phyloP scores from a whole-genome alignment of 768 basidiomycete genomes.

The Psilocybe cubensis region DNA sequence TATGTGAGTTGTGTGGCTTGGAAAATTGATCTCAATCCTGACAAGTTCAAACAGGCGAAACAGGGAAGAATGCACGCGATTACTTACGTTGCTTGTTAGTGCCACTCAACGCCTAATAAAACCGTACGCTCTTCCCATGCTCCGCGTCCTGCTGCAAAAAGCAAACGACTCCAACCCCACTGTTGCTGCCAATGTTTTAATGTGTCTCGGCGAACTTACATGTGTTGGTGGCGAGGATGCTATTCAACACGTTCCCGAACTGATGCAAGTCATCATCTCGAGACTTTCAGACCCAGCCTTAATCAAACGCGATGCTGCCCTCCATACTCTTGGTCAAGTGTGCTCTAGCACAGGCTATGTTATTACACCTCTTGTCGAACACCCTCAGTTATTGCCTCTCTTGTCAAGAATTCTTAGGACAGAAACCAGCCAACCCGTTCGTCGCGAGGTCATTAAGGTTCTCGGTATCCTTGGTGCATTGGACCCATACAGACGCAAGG shows the following conservation, averaged over 20 bases:
- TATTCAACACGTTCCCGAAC: constrained; percentile 75
- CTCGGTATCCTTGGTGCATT: constrained; percentile 95
- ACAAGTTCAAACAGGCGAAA: constrained; percentile 57
- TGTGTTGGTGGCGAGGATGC: constrained; percentile 95
- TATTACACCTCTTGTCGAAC: constrained; percentile 85
- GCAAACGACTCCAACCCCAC: constrained; percentile 84
- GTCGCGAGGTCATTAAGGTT: constrained; percentile 92
- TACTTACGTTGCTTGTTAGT: constrained; percentile 87
- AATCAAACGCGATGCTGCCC: constrained; percentile 90
- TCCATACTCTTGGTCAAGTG: constrained; percentile 93
- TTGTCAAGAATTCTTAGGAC: constrained; percentile 85
- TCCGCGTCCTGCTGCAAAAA: constrained; percentile 90
- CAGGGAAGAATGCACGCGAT: constrained; percentile 89
- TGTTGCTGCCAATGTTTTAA: constrained; percentile 90
- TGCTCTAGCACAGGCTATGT: constrained; percentile 97
- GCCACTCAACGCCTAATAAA: constrained; percentile 94
- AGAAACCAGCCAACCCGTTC: constrained; percentile 69
- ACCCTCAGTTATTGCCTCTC: constrained; percentile 88
- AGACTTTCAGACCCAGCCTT: constrained; percentile 90
- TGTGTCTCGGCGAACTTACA: constrained; percentile 93
- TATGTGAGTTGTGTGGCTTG: constrained; percentile 40
- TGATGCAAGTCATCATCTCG: constrained; percentile 89
- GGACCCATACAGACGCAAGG: constrained; percentile 95
- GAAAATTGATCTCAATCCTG: background rate
- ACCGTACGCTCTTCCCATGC: constrained; percentile 92